Evolutionary conservation across 2,329 filamentous ascomycete species (phyloP).

Genomic region (Monascus ruber): DNA sequence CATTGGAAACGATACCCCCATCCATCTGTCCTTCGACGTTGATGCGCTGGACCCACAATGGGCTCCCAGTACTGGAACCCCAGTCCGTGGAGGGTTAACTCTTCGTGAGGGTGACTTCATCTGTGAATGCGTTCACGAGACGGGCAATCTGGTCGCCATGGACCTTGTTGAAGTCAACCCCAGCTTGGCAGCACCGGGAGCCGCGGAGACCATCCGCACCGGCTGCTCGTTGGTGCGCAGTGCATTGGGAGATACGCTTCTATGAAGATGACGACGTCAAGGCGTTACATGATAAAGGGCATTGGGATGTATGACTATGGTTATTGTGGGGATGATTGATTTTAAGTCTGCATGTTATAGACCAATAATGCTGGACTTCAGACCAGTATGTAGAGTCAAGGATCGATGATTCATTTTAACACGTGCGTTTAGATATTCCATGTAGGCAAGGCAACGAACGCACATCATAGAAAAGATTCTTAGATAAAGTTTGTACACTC

Average conservation of each 20-base stretch:
- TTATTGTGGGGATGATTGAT: neutral
- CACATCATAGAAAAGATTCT: no score
- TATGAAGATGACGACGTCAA: constrained; percentile 40
- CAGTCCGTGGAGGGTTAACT: constrained; percentile 84
- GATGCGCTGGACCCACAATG: constrained; percentile 93
- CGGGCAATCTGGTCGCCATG: constrained; percentile 65
- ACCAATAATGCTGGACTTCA: no score
- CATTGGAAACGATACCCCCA: constrained; percentile 87
- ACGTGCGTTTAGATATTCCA: no score
- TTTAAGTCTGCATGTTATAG: no score
- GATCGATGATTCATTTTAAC: no score
- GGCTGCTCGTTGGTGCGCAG: constrained; percentile 87
- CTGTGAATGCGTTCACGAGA: constrained; percentile 74
- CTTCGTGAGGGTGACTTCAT: constrained; percentile 95
- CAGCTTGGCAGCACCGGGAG: constrained; percentile 56
- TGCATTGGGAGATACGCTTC: constrained; percentile 78
- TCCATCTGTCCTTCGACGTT: constrained; percentile 94
- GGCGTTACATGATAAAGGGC: no score
- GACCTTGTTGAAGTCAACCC: constrained; percentile 79
- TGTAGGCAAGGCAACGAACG: no score
- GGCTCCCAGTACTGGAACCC: constrained; percentile 91
- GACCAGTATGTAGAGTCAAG: no score
- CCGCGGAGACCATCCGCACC: constrained; percentile 75
- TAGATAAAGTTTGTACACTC: no score
- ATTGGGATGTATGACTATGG: neutral